A percentile compares a stretch with the other conserved stretches of the same genome.
Conservation (phyloP, 163 green algal genomes). For the Scenedesmus sp. region DNA sequence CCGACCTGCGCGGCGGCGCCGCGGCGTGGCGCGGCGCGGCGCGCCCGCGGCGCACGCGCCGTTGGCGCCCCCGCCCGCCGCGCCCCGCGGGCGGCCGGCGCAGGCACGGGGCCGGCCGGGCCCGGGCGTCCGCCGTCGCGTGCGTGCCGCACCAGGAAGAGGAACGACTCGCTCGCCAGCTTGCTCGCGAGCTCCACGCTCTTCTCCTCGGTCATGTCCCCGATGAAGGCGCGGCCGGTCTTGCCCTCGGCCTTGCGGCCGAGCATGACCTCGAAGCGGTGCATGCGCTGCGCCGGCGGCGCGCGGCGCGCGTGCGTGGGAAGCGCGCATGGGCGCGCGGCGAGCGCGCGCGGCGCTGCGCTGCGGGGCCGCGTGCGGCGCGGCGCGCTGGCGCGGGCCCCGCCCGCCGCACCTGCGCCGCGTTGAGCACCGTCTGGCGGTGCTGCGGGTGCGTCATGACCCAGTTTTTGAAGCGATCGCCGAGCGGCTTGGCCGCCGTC, state of each 20-base stretch:
- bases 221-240: slow-evolving; percentile 80
- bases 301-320: no score
- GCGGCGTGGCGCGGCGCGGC: no score
- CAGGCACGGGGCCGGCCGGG: no score
- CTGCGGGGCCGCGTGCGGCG: not conserved
- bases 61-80: no score
- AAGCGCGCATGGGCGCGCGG: no score
- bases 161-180: slow-evolving; percentile 81
- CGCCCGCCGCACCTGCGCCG: slow-evolving; percentile 67
- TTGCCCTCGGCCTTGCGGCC: slow-evolving; percentile 80
- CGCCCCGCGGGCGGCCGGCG: no score
- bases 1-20: slow-evolving; percentile 35
- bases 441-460: slow-evolving; percentile 71
- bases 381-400: not conserved
- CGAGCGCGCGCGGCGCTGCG: no score
- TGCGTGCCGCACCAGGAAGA: slow-evolving; percentile 56
- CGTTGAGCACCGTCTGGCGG: slow-evolving; percentile 60
- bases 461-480: slow-evolving; percentile 72
- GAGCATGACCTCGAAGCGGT: slow-evolving; percentile 80
- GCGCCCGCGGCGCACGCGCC: no score
- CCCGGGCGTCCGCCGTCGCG: no score
- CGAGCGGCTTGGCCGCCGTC: slow-evolving; percentile 78
- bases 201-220: slow-evolving; percentile 85
- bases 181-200: slow-evolving; percentile 83
- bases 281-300: slow-evolving; percentile 66